A percentile compares a stretch with the other conserved stretches of the same genome.
These are phyloP conservation scores for Solanum ahanhuiri DNA, from an alignment of 257 asterid species.

Conservation along the genomic window DNA sequence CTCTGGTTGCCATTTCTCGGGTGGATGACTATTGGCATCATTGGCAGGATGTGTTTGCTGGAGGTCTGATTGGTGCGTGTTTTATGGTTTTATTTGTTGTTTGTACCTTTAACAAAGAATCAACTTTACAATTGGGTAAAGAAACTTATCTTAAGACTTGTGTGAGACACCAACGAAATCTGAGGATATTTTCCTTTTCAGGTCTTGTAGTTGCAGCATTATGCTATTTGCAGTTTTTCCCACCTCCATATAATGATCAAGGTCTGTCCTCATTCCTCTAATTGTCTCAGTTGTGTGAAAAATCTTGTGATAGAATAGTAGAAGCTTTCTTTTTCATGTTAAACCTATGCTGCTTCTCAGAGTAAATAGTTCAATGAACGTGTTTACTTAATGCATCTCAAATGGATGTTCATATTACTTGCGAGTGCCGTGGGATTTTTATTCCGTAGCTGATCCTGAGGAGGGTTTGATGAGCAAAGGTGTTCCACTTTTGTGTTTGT, in stretches of 20 bases:
- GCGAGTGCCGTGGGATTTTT: background rate
- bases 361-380: background rate
- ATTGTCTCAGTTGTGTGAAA: background rate
- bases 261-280: conserved; percentile 24
- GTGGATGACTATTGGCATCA: conserved; percentile 88
- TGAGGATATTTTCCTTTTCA: conserved; percentile 11
- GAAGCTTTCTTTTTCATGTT: background rate
- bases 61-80: conserved; percentile 68
- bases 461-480: too few relatives aligned
- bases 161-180: background rate
- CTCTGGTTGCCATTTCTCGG: conserved; percentile 59
- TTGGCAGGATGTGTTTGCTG: conserved; percentile 87
- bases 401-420: background rate
- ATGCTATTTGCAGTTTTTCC: conserved; percentile 88
- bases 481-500: too few relatives aligned
- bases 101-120: background rate
- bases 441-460: too few relatives aligned
- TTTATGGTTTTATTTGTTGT: background rate
- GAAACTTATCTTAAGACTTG: background rate
- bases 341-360: background rate
- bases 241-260: conserved; percentile 61
- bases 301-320: background rate
- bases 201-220: conserved; percentile 52
- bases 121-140: background rate
- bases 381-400: background rate